Percentiles rank a stretch among this genome's conserved stretches.
Evolutionary conservation across 768 basidiomycete species (phyloP).

Genomic region (Daedaleopsis nitida): DNA sequence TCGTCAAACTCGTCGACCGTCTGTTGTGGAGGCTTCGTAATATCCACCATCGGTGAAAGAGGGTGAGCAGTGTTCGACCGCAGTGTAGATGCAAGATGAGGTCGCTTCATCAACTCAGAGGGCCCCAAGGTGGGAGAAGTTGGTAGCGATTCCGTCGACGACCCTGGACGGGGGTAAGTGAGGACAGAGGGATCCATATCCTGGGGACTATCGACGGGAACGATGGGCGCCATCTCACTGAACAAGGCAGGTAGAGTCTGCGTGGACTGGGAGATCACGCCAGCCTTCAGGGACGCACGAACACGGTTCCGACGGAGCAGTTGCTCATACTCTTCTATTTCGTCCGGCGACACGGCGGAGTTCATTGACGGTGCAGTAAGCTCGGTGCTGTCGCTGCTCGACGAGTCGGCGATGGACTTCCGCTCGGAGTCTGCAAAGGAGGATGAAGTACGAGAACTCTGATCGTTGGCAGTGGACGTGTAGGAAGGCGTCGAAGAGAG

Average conservation of each 20-base stretch:
- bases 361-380: conserved; percentile 23
- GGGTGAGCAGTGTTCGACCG: conserved; percentile 20
- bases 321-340: conserved; percentile 15
- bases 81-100: conserved; percentile 10
- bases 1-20: background rate
- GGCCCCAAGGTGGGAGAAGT: conserved; percentile 28
- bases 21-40: conserved; percentile 1
- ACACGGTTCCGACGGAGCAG: conserved; percentile 17
- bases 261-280: conserved; percentile 28
- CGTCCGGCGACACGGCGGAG: conserved; percentile 11
- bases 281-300: conserved; percentile 22
- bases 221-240: conserved; percentile 19
- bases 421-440: conserved; percentile 12
- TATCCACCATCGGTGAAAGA: conserved; percentile 12
- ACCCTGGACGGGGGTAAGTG: conserved; percentile 72
- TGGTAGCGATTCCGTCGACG: conserved; percentile 73
- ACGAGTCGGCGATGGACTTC: conserved; percentile 15
- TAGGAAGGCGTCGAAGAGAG: conserved; percentile 14
- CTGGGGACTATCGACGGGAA: conserved; percentile 37
- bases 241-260: conserved; percentile 38
- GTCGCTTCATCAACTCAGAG: conserved; percentile 9
- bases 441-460: conserved; percentile 17
- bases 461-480: conserved; percentile 14
- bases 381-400: conserved; percentile 19
- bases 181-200: conserved; percentile 79